These are phyloP conservation scores for Coemansia sp. DNA, from an alignment of 192 early-diverging fungal genomes.

Conservation along the genomic window DNA sequence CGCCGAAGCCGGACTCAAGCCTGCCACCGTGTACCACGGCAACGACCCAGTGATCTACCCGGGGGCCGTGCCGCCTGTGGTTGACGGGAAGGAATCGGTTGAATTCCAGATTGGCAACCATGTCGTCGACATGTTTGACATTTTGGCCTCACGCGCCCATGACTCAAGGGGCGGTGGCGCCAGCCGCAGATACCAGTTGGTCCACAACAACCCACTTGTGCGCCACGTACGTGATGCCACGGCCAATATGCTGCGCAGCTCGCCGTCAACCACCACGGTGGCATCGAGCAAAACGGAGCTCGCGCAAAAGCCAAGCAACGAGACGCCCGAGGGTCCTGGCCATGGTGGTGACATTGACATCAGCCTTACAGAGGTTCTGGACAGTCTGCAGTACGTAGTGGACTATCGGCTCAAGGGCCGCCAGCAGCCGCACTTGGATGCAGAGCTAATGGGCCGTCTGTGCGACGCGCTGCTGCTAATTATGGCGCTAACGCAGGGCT, in stretches of 20 bases:
- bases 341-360: conserved; percentile 12
- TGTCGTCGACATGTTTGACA: conserved; percentile 82
- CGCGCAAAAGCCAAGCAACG: conserved; percentile 43
- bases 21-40: neutral
- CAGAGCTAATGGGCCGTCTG: conserved; percentile 79
- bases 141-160: conserved; percentile 41
- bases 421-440: conserved; percentile 78
- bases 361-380: conserved; percentile 69
- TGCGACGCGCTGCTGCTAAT: conserved; percentile 81
- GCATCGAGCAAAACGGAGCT: conserved; percentile 20
- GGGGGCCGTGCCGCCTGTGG: conserved; percentile 14
- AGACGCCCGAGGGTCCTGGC: neutral
- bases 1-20: neutral
- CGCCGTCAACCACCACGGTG: conserved; percentile 35
- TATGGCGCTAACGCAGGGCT: conserved; percentile 64
- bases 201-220: conserved; percentile 46
- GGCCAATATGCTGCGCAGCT: conserved; percentile 39
- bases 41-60: conserved; percentile 19
- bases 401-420: conserved; percentile 87
- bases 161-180: conserved; percentile 9
- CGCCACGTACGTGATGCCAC: conserved; percentile 46
- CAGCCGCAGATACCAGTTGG: conserved; percentile 39
- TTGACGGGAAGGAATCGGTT: conserved; percentile 64
- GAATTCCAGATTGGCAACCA: conserved; percentile 65
- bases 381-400: conserved; percentile 90